Percentiles rank a stretch among this genome's conserved stretches.
Conservation (phyloP, 1,284 basidiomycete species). For the Cryptococcus sp. region DNA sequence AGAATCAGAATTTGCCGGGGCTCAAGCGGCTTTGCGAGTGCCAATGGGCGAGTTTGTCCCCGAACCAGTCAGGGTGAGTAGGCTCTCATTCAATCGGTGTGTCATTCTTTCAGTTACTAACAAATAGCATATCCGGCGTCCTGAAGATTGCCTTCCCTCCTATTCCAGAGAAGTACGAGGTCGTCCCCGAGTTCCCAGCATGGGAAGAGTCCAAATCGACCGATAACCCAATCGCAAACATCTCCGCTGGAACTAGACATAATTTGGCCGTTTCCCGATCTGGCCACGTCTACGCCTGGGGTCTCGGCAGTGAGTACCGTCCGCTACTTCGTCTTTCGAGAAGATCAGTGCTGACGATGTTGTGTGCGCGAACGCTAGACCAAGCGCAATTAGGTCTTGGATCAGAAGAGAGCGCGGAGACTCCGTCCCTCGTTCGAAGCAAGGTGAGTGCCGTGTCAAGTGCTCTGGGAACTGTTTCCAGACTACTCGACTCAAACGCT, state of each 20-base stretch:
- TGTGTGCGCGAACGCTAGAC: conserved; percentile 24
- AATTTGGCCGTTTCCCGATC: conserved; percentile 76
- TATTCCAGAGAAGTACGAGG: conserved; percentile 53
- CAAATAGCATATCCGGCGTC: conserved; percentile 11
- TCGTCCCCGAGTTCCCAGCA: conserved; percentile 51
- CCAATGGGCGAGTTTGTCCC: conserved; percentile 63
- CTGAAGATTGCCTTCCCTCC: conserved; percentile 65
- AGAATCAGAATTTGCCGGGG: conserved; percentile 33
- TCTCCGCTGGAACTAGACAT: conserved; percentile 77
- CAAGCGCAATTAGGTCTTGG: conserved; percentile 57
- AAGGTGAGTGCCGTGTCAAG: conserved; percentile 55
- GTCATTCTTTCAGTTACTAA: conserved; percentile 16
- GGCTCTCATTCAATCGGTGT: conserved; percentile 2
- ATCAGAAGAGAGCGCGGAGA: conserved; percentile 55
- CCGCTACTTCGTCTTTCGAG: background rate
- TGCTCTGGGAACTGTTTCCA: background rate
- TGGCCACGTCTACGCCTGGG: conserved; percentile 84
- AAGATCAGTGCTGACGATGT: background rate
- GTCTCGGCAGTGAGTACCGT: conserved; percentile 63
- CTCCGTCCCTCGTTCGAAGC: conserved; percentile 66
- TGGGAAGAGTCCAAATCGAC: conserved; percentile 49
- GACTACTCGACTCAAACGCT: conserved; percentile 51
- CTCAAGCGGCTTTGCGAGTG: conserved; percentile 54
- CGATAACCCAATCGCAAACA: conserved; percentile 68
- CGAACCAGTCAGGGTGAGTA: conserved; percentile 51